phyloP scores from a whole-genome alignment of 345 rosid species.

The Lumnitzera racemosa region DNA sequence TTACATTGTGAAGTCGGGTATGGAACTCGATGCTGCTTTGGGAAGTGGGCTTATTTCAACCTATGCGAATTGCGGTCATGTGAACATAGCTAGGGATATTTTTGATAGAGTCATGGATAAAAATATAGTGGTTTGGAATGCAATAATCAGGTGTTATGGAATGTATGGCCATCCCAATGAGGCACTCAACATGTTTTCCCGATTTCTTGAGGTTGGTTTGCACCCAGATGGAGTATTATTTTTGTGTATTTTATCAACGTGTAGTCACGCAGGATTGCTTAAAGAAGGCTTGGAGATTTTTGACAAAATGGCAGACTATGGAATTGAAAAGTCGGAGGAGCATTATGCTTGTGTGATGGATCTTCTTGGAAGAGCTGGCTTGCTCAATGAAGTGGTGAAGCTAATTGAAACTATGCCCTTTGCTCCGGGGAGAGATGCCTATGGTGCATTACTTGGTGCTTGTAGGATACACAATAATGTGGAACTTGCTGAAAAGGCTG shows the following conservation, averaged over 20 bases:
- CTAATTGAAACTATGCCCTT: constrained; percentile 9
- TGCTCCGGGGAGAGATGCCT: constrained; percentile 8
- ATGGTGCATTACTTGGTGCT: constrained; percentile 12
- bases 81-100: constrained; percentile 5
- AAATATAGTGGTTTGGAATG: constrained; percentile 10
- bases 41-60: constrained; percentile 12
- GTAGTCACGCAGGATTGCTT: constrained; percentile 10
- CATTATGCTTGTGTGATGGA: constrained; percentile 13
- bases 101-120: not conserved
- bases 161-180: constrained; percentile 4
- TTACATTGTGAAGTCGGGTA: constrained; percentile 3
- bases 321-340: constrained; percentile 3
- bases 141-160: constrained; percentile 9
- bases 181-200: constrained; percentile 2
- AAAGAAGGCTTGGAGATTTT: constrained; percentile 9
- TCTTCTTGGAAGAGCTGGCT: constrained; percentile 8
- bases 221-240: constrained; percentile 8
- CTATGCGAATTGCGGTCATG: constrained; percentile 9
- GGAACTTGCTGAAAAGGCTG: constrained; percentile 5
- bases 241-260: constrained; percentile 7
- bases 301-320: constrained; percentile 2
- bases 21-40: constrained; percentile 5
- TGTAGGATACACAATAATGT: constrained; percentile 5
- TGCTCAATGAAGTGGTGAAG: constrained; percentile 1
- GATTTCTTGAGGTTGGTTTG: constrained; percentile 4